Conservation (phyloP, 2,329 filamentous ascomycete species). For the Purpureocillium lavendulum region DNA sequence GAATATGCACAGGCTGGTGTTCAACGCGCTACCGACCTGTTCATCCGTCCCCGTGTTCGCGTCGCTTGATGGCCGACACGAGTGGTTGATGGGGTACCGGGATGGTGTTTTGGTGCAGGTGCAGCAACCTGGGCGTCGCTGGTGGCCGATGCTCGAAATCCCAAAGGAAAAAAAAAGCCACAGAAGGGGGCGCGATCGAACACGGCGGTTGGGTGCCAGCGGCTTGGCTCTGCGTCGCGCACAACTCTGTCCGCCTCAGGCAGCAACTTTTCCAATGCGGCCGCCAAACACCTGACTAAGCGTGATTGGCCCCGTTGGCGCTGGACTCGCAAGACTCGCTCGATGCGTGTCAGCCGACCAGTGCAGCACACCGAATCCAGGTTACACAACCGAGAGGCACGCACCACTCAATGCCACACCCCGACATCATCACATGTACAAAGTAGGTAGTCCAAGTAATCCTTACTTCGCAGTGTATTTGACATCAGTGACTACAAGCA, state of each 20-base stretch:
- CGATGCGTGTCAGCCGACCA: too few species aligned
- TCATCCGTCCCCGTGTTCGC: slow-evolving; percentile 3
- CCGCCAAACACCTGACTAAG: not conserved
- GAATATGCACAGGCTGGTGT: slow-evolving; percentile 1
- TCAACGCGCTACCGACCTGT: slow-evolving; percentile 4
- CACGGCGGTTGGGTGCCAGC: not conserved
- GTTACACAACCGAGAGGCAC: too few species aligned
- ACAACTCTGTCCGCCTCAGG: not conserved
- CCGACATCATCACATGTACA: too few species aligned
- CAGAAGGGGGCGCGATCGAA: not conserved
- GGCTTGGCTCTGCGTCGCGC: not conserved
- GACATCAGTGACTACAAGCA: too few species aligned
- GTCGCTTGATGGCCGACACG: slow-evolving; percentile 2
- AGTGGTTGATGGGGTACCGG: not conserved
- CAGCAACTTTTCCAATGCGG: not conserved
- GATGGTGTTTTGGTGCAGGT: not conserved
- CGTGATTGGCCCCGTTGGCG: too few species aligned
- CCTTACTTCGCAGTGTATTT: too few species aligned
- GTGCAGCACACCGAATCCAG: too few species aligned
- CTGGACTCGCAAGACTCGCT: too few species aligned
- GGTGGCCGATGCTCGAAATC: not conserved
- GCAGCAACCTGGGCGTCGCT: slow-evolving; percentile 1
- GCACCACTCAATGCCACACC: too few species aligned
- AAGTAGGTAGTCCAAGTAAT: too few species aligned
- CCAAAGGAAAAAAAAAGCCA: slow-evolving; percentile 1